Conservation (phyloP, 768 basidiomycete genomes). For the Russula virescens region DNA sequence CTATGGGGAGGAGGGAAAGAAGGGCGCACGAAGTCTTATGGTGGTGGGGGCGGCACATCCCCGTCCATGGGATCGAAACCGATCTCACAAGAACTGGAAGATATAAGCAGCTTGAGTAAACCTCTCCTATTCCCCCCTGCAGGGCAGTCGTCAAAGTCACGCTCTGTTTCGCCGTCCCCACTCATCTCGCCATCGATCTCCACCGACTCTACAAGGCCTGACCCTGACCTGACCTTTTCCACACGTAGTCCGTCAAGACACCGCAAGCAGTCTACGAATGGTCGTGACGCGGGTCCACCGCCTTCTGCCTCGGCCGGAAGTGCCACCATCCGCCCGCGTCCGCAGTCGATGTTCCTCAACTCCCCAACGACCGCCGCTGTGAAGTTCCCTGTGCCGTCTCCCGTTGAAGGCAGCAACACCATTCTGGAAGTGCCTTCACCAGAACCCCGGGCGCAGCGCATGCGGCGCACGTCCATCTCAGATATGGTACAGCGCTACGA, state of each 20-base stretch:
- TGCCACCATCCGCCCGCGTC: slow-evolving; percentile 38
- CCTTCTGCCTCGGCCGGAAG: slow-evolving; percentile 2
- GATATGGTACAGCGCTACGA: slow-evolving; percentile 85
- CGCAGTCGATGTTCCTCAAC: slow-evolving; percentile 78
- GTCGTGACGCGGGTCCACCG: slow-evolving; percentile 11
- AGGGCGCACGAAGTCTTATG: slow-evolving; percentile 1
- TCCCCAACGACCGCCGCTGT: slow-evolving; percentile 41
- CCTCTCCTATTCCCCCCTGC: slow-evolving; percentile 8
- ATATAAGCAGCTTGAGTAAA: not conserved
- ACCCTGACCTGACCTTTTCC: not conserved
- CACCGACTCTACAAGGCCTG: slow-evolving; percentile 4
- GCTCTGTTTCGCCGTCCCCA: slow-evolving; percentile 19
- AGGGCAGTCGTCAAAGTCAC: slow-evolving; percentile 3
- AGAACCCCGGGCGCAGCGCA: slow-evolving; percentile 38
- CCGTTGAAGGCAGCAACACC: slow-evolving; percentile 16
- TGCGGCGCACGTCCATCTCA: slow-evolving; percentile 71
- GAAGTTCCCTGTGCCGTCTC: slow-evolving; percentile 25
- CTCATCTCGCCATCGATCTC: slow-evolving; percentile 14
- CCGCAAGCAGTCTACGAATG: slow-evolving; percentile 19
- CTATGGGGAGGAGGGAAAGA: slow-evolving; percentile 65
- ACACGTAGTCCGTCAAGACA: slow-evolving; percentile 4
- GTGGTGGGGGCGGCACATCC: not conserved
- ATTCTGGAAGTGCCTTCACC: slow-evolving; percentile 42
- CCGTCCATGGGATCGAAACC: not conserved
- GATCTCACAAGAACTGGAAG: slow-evolving; percentile 9